A percentile compares a stretch with the other conserved stretches of the same genome.
These are phyloP conservation scores for Saururus chinensis DNA, from an alignment of 164 flowering plant genomes.

Conservation along the genomic window DNA sequence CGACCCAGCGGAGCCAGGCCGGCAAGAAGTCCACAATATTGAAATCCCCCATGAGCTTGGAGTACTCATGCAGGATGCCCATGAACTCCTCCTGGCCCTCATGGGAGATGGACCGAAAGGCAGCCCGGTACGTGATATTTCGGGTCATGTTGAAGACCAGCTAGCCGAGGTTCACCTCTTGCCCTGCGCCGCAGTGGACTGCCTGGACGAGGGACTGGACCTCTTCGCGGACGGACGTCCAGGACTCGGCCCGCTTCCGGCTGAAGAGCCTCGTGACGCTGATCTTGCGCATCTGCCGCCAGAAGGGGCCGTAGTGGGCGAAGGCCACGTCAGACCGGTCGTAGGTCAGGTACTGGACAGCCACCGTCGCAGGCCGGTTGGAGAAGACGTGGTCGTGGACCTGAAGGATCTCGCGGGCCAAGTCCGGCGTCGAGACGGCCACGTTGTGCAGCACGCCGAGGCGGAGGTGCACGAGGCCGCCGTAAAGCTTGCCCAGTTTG, in stretches of 20 bases:
- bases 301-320: slow-evolving; percentile 83
- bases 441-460: slow-evolving; percentile 55
- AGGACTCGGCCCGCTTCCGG: slow-evolving; percentile 71
- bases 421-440: slow-evolving; percentile 48
- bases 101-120: slow-evolving; percentile 46
- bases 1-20: slow-evolving; percentile 43
- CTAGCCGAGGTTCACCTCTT: slow-evolving; percentile 47
- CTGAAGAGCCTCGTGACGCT: slow-evolving; percentile 78
- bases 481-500: slow-evolving; percentile 41
- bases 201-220: slow-evolving; percentile 30
- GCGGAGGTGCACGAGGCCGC: slow-evolving; percentile 55
- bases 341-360: slow-evolving; percentile 64
- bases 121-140: slow-evolving; percentile 53
- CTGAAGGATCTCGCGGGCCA: slow-evolving; percentile 64
- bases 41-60: slow-evolving; percentile 72
- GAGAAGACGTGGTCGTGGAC: slow-evolving; percentile 67
- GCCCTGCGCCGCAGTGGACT: slow-evolving; percentile 20
- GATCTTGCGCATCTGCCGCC: slow-evolving; percentile 88
- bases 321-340: slow-evolving; percentile 84
- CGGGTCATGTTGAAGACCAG: slow-evolving; percentile 48
- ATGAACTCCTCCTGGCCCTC: slow-evolving; percentile 60
- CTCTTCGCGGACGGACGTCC: slow-evolving; percentile 73
- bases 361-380: slow-evolving; percentile 61
- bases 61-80: slow-evolving; percentile 61
- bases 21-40: slow-evolving; percentile 69